Base-by-base conservation (phyloP, 768 basidiomycete genomes). In the Rubroboletus satanas region DNA sequence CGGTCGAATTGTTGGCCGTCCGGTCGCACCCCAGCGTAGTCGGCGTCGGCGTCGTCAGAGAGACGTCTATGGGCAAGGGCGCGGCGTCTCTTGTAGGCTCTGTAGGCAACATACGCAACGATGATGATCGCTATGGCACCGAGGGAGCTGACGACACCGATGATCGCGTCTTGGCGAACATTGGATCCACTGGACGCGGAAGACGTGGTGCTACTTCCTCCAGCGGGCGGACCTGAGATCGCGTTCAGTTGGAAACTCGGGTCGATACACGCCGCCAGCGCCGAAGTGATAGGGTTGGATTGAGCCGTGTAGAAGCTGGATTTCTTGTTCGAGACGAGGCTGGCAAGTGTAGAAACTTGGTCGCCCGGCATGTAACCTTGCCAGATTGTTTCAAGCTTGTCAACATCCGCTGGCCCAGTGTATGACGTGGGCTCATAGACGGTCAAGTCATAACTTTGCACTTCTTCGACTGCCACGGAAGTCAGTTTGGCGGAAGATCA, bases 131-230 rank as follows among this genome's bases (percentile, higher is more conserved):
- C 85, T 51, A 94, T 79, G 5, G 81, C 88, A 12, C 93, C 93
- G 18, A 96, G 79, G 3, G 88, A 84, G 38, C 81, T 84, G 58
- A 93, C 89, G 4, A 96, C 92, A 21, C 94, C 94, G 57, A 97
- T 94, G 66, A 96, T 93, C 26, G 90, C 90, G 60, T 95, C 84
- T 64, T 88, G 81, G 12, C 91, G 79, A 15, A 78, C 74, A 21
- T 59, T 57, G 15, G 74, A 68, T 26, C 66, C 69, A 29, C 62
- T 71, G 15, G 64, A 63, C 2, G 26, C 26, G 26, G 52, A 61
- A 1, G 67, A 62, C 5, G 61, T 62, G 18, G 59, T 63, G 10
- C 58, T 62, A 14, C 55, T 54, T 28, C 57, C 60, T 36, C 66
- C 70, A 12, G 65, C 51, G 6, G 72, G 62, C 9, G 80, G 75